Base-by-base conservation (phyloP, 768 basidiomycete genomes). In the Pilatotrama ljubarskyi region DNA sequence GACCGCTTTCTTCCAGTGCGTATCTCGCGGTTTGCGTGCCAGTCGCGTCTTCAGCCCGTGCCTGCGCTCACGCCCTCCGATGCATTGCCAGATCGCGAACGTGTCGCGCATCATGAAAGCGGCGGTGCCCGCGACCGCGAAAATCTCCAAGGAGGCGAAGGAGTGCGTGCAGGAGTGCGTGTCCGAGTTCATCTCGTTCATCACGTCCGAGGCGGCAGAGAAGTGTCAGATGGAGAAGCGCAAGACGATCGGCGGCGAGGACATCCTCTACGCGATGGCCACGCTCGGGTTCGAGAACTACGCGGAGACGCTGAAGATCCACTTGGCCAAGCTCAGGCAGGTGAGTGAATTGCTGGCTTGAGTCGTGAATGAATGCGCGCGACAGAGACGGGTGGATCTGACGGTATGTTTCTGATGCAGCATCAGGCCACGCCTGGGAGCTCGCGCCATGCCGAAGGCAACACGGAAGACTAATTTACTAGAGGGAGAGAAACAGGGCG, bases 111-210 rank as follows among this genome's bases (percentile, higher is more conserved):
- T 98, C 70, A 98, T 98, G 95, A 98, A 98, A 75, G 79, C 86
- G 42, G 83, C 93, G 11, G 87, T 98, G 2, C 95, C 96, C 0
- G 77, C 86, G 0, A 90, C 90, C 18, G 93, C 96, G 42, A 98
- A 98, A 77, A 96, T 98, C 68, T 91, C 93, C 8, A 98, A 98
- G 74, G 96, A 98, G 74, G 95, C 95, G 44, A 98, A 98, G 72
- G 96, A 98, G 76, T 95, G 93, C 75, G 93, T 98, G 42, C 96
- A 98, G 73, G 96, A 98, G 76, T 97, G 95, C 75, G 93, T 97
- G 56, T 94, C 91, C 42, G 96, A 98, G 77, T 98, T 97, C 80
- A 98, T 98, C 73, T 88, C 87, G 67, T 98, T 98, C 82, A 94
- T 98, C 77, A 97, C 95, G 26, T 91, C 88, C 43, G 96, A 98